Evolutionary conservation across 140 eudicot species (phyloP).

Genomic region (Oenanthe javanica): DNA sequence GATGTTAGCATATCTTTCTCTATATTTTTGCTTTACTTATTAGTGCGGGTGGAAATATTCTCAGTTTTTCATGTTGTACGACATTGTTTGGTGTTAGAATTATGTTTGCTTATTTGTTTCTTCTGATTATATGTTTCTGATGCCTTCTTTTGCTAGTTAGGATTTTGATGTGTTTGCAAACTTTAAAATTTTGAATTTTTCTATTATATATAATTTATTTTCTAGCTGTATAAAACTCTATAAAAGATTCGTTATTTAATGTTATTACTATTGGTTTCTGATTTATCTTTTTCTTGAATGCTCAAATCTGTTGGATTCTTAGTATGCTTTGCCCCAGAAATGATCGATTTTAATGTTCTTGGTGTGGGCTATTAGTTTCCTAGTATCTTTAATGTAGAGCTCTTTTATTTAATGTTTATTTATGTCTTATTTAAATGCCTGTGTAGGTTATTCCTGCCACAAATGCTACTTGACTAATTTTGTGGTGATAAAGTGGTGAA

Average conservation of each 20-base stretch:
- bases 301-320: neutral
- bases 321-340: neutral
- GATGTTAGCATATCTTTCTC: neutral
- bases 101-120: neutral
- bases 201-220: neutral
- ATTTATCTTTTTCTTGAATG: neutral
- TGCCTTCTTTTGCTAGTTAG: neutral
- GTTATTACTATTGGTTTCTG: neutral
- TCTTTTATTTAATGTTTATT: neutral
- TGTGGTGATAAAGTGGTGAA: slow-evolving; percentile 19
- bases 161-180: neutral
- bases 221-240: neutral
- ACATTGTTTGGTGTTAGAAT: neutral
- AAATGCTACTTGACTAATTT: slow-evolving; percentile 15
- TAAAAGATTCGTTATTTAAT: neutral
- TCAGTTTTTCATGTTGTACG: neutral
- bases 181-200: neutral
- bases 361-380: neutral
- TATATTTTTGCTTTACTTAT: neutral
- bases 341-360: neutral
- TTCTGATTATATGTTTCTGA: too few relatives aligned
- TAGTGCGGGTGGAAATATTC: neutral
- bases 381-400: neutral
- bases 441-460: slow-evolving; percentile 24
- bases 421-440: neutral